Conservation (phyloP, 2,329 filamentous ascomycete species). For the Bertia moriformis region DNA sequence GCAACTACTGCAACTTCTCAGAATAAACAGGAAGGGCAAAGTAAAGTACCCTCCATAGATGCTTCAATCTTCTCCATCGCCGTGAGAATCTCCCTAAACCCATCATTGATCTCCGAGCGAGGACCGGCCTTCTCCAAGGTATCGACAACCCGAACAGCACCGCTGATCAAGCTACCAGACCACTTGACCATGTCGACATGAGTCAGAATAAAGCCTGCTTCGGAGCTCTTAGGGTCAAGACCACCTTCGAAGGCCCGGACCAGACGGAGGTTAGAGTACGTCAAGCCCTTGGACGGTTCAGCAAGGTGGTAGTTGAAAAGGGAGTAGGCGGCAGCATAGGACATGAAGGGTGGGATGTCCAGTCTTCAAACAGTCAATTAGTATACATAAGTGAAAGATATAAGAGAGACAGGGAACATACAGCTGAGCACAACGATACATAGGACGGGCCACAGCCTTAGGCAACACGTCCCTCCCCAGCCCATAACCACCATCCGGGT, state of each 20-base stretch:
- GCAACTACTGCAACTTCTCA: constrained; percentile 1
- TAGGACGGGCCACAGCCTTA: constrained; percentile 35
- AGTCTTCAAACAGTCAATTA: constrained; percentile 19
- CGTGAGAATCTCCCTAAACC: constrained; percentile 28
- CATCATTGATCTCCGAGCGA: constrained; percentile 26
- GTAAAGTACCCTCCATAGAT: constrained; percentile 35
- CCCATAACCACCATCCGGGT: constrained; percentile 35
- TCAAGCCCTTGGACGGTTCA: constrained; percentile 33
- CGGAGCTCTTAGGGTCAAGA: constrained; percentile 43
- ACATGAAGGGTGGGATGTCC: constrained; percentile 49
- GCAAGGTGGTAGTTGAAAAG: constrained; percentile 49
- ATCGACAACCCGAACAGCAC: constrained; percentile 36
- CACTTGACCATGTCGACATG: constrained; percentile 53
- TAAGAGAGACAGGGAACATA: constrained; percentile 19
- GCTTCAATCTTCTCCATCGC: constrained; percentile 38
- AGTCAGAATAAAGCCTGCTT: constrained; percentile 50
- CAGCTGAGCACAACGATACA: constrained; percentile 45
- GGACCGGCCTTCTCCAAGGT: constrained; percentile 23
- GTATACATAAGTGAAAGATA: constrained; percentile 1
- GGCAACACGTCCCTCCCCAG: constrained; percentile 38
- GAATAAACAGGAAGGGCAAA: not conserved
- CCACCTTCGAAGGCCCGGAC: constrained; percentile 46
- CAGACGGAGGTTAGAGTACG: constrained; percentile 41
- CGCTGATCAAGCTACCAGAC: constrained; percentile 35
- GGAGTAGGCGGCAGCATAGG: constrained; percentile 47